These are phyloP conservation scores for Insectozyma bohioensis DNA, from an alignment of 1,139 yeast species.

Conservation along the genomic window DNA sequence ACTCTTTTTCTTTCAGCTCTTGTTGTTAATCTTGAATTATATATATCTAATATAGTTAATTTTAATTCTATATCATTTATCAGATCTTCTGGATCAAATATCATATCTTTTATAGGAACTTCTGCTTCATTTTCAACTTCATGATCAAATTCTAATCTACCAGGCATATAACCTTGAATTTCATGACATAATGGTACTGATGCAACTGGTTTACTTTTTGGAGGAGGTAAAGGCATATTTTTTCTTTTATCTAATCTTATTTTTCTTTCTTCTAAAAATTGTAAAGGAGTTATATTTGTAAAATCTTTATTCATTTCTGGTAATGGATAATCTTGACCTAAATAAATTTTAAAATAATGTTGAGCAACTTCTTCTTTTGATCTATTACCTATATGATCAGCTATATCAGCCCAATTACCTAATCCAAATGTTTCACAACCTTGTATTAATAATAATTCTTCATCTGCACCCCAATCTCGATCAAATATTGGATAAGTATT, in stretches of 20 bases:
- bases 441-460: slow-evolving; percentile 81
- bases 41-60: slow-evolving; percentile 81
- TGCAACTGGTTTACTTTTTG: slow-evolving; percentile 84
- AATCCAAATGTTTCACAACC: slow-evolving; percentile 90
- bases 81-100: slow-evolving; percentile 90
- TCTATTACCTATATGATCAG: slow-evolving; percentile 92
- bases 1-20: slow-evolving; percentile 91
- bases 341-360: slow-evolving; percentile 73
- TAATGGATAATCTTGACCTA: slow-evolving; percentile 74
- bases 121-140: slow-evolving; percentile 98
- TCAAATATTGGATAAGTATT: slow-evolving; percentile 92
- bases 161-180: slow-evolving; percentile 98
- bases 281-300: slow-evolving; percentile 58
- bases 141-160: slow-evolving; percentile 91
- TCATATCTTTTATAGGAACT: slow-evolving; percentile 88
- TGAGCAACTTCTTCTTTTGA: slow-evolving; percentile 86
- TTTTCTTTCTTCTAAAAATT: slow-evolving; percentile 68
- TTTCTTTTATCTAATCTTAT: slow-evolving; percentile 67
- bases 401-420: slow-evolving; percentile 97
- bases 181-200: slow-evolving; percentile 97
- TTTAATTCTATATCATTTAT: slow-evolving; percentile 87
- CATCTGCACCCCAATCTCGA: slow-evolving; percentile 98
- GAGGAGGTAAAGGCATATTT: slow-evolving; percentile 68
- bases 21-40: slow-evolving; percentile 82
- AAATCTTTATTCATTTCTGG: slow-evolving; percentile 79